Percentiles rank a stretch among this genome's conserved stretches.
These are phyloP conservation scores for Aspergillus carlsbadensis DNA, from an alignment of 495 filamentous ascomycete species.

Conservation along the genomic window DNA sequence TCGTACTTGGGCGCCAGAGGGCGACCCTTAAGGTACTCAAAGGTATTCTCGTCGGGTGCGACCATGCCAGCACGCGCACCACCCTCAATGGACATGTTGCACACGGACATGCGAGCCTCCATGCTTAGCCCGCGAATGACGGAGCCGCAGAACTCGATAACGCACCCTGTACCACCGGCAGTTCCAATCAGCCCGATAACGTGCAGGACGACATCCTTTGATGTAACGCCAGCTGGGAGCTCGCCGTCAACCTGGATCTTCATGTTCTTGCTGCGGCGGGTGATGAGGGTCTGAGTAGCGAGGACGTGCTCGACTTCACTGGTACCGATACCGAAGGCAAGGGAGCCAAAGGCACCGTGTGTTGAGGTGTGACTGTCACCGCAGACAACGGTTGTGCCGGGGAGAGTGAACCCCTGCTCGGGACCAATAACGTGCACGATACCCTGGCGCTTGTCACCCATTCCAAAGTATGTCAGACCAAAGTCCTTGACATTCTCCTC, in stretches of 20 bases:
- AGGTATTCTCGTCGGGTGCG: slow-evolving; percentile 89
- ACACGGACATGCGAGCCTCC: slow-evolving; percentile 98
- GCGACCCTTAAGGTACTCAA: slow-evolving; percentile 88
- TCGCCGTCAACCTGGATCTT: slow-evolving; percentile 90
- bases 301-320: slow-evolving; percentile 98
- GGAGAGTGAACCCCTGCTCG: slow-evolving; percentile 97
- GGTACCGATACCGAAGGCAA: slow-evolving; percentile 97
- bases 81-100: slow-evolving; percentile 99
- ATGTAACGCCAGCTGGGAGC: slow-evolving; percentile 87
- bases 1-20: slow-evolving; percentile 84
- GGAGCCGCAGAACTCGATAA: slow-evolving; percentile 96
- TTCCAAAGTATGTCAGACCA: slow-evolving; percentile 94
- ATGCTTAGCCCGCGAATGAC: slow-evolving; percentile 88
- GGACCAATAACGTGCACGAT: slow-evolving; percentile 99
- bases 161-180: slow-evolving; percentile 88
- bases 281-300: slow-evolving; percentile 93
- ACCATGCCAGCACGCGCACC: slow-evolving; percentile 97
- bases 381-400: slow-evolving; percentile 95
- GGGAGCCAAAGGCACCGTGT: slow-evolving; percentile 92
- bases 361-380: slow-evolving; percentile 98
- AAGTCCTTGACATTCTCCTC: slow-evolving; percentile 98
- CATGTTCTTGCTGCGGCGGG: slow-evolving; percentile 97
- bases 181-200: slow-evolving; percentile 94
- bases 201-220: slow-evolving; percentile 94
- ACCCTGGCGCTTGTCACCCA: slow-evolving; percentile 94